Base-by-base conservation (phyloP, 306 rosid genomes). In the Gleditsia sinensis region DNA sequence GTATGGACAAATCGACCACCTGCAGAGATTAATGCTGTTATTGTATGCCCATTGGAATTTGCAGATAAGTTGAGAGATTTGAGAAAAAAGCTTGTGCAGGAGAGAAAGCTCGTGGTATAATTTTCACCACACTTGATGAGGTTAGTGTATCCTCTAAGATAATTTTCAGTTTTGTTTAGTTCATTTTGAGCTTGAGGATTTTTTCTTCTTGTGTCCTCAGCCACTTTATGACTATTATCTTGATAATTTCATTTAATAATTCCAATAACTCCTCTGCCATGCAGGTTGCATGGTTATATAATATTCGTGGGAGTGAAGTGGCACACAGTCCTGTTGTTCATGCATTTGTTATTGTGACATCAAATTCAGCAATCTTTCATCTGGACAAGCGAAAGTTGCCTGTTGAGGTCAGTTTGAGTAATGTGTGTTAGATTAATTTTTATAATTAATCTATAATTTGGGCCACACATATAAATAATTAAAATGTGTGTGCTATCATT, bases 251-350 rank as follows among this genome's bases (percentile, higher is more conserved):
- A 19, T 49, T 58, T 58, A 8, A 49, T 67, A 57, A 61, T 33
- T 60, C 10, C 12, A 53, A 53, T 71, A 20, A 37, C 6, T 25
- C 77, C 67, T 42, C 60, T 73, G 30, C 63, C 74, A 62, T 83
- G 70, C 91, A 95, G 99, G 99, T 95, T 79, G 96, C 96, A 50
- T 95, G 99, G 99, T 59, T 87, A 83, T 95, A 95, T 80, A 92
- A 95, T 68, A 77, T 95, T 53, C 99, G 99, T 42, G 98, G 99
- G 80, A 90, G 80, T 68, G 99, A 95, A 81, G 97, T 95, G 73
- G 85, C 96, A 50, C 92, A 95, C 83, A 81, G 83, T 72, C 99
- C 99, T 3, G 98, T 95, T 74, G 93, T 87, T 81, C 96, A 95
- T 78, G 93, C 99, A 75, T 95, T 83, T 81, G 93, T 96, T 60